These are phyloP conservation scores for Gynostemma pentaphyllum DNA, from an alignment of 306 rosid species.

Conservation along the genomic window DNA sequence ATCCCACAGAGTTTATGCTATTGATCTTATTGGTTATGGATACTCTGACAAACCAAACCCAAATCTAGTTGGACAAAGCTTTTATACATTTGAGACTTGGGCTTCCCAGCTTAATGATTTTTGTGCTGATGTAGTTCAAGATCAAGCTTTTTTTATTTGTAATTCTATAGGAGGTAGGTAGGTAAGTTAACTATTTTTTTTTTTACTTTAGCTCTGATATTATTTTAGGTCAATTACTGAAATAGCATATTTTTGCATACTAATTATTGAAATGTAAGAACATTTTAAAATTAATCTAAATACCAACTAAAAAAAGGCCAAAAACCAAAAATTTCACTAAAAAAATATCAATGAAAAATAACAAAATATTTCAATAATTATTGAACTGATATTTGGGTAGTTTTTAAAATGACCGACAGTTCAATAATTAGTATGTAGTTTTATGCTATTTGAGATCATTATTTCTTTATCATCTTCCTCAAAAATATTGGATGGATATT, in stretches of 20 bases:
- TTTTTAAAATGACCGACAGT: no score
- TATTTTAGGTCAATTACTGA: no score
- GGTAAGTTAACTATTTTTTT: neutral
- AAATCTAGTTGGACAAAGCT: slow-evolving; percentile 41
- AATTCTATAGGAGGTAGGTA: slow-evolving; percentile 99
- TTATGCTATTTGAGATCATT: no score
- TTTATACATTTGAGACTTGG: slow-evolving; percentile 91
- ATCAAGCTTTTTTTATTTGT: slow-evolving; percentile 72
- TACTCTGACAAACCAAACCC: slow-evolving; percentile 93
- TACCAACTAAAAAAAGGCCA: no score
- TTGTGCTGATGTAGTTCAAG: slow-evolving; percentile 58
- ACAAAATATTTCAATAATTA: no score
- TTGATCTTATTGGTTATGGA: slow-evolving; percentile 97
- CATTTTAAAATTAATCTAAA: no score
- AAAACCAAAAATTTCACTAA: no score
- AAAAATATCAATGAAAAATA: no score
- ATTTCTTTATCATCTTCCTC: neutral
- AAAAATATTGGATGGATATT: slow-evolving; percentile 6
- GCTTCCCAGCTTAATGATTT: slow-evolving; percentile 80
- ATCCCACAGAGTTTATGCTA: slow-evolving; percentile 65
- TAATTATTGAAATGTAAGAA: no score
- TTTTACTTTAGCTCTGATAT: neutral
- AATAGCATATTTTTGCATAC: no score
- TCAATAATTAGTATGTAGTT: no score
- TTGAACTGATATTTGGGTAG: no score